Percentiles rank a stretch among this genome's conserved stretches.
Evolutionary conservation across 2,329 filamentous ascomycete genomes (phyloP).

Genomic region (Fusarium oxysporum): DNA sequence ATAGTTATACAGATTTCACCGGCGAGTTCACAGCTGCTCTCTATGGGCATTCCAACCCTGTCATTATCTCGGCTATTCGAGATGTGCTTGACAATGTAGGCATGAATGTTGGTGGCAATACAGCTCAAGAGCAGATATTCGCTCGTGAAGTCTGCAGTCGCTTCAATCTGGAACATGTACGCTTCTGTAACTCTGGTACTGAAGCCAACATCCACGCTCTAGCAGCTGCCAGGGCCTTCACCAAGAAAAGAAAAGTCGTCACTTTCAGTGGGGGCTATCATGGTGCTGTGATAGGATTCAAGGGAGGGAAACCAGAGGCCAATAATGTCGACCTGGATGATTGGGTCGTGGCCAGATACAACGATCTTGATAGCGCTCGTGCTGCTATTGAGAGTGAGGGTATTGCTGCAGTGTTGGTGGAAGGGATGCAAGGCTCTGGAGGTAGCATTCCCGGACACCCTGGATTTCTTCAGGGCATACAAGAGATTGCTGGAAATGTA

Average conservation of each 20-base stretch:
- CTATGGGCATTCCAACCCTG: conserved; percentile 72
- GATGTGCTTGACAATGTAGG: conserved; percentile 59
- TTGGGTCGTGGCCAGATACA: conserved; percentile 71
- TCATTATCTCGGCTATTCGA: conserved; percentile 62
- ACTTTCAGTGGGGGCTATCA: conserved; percentile 61
- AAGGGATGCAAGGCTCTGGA: conserved; percentile 73
- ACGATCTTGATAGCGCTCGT: conserved; percentile 63
- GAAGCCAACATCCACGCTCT: conserved; percentile 73
- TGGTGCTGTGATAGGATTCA: conserved; percentile 53
- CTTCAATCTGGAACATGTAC: conserved; percentile 66
- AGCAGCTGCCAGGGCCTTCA: conserved; percentile 62
- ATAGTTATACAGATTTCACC: conserved; percentile 68
- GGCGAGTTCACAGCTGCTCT: conserved; percentile 74
- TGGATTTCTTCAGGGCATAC: conserved; percentile 65
- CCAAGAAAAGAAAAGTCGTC: conserved; percentile 59
- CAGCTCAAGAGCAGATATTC: conserved; percentile 61
- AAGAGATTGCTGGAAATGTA: conserved; percentile 57
- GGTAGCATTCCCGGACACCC: conserved; percentile 64
- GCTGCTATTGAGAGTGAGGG: conserved; percentile 57
- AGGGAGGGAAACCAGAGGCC: conserved; percentile 48
- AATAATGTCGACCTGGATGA: conserved; percentile 64
- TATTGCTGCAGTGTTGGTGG: conserved; percentile 73
- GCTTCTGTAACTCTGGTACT: conserved; percentile 75
- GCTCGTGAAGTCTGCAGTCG: conserved; percentile 64
- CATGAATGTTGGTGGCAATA: conserved; percentile 66